Percentiles rank a stretch among this genome's conserved stretches.
Conservation (phyloP, 164 flowering plant species). For the Aristolochia contorta region DNA sequence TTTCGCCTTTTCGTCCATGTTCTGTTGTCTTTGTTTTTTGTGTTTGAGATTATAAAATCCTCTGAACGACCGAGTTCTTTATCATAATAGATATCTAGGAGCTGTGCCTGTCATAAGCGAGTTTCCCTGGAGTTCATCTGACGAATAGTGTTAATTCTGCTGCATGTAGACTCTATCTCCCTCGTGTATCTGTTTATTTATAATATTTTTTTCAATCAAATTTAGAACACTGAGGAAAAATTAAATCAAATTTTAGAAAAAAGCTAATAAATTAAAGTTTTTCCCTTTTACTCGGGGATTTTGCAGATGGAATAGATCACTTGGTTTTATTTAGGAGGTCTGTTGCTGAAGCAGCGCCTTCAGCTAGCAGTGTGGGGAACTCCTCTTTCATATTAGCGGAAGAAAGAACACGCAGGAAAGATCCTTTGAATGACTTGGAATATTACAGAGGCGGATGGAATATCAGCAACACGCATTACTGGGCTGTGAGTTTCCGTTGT, state of each 20-base stretch:
- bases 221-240: background rate
- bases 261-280: background rate
- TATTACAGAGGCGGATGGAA: constrained; percentile 46
- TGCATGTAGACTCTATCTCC: too few relatives aligned
- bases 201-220: too few relatives aligned
- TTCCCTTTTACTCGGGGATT: background rate
- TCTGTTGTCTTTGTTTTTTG: too few relatives aligned
- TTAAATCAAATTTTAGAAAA: background rate
- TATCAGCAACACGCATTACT: constrained; percentile 33
- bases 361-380: constrained; percentile 1
- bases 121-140: too few relatives aligned
- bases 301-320: constrained; percentile 9
- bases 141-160: too few relatives aligned
- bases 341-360: constrained; percentile 9
- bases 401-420: constrained; percentile 32
- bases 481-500: constrained; percentile 26
- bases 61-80: too few relatives aligned
- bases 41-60: too few relatives aligned
- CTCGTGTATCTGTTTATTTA: too few relatives aligned
- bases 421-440: constrained; percentile 32
- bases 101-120: too few relatives aligned
- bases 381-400: constrained; percentile 32
- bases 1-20: too few relatives aligned
- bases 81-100: too few relatives aligned
- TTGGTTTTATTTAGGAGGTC: constrained; percentile 18